Evolutionary conservation across 1,284 basidiomycete species (phyloP).

Genomic region (Ustilago sp.): DNA sequence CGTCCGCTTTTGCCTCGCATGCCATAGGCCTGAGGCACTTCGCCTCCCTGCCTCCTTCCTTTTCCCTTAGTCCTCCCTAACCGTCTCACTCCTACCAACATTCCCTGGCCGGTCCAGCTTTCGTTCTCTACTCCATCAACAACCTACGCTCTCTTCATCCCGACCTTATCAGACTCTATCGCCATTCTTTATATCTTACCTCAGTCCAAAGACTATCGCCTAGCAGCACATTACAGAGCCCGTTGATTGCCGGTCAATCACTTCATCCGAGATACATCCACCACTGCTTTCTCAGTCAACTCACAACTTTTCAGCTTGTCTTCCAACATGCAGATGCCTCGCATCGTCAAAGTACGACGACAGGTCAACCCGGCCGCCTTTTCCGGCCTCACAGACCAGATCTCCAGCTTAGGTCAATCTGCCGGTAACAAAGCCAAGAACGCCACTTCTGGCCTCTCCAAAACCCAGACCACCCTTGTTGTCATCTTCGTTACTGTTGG

Average conservation of each 20-base stretch:
- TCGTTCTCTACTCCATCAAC: not conserved
- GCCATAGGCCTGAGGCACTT: not conserved
- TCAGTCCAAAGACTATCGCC: not conserved
- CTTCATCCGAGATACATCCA: not conserved
- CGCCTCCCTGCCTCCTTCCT: not conserved
- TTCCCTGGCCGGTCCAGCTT: slow-evolving; percentile 14
- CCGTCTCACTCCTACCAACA: not conserved
- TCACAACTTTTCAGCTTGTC: not conserved
- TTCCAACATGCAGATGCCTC: slow-evolving; percentile 12
- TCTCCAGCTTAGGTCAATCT: slow-evolving; percentile 26
- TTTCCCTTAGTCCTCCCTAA: not conserved
- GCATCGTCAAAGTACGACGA: slow-evolving; percentile 18
- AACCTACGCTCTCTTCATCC: not conserved
- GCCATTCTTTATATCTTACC: not conserved
- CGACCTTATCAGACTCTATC: not conserved
- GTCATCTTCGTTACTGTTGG: slow-evolving; percentile 29
- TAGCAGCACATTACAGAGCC: not conserved
- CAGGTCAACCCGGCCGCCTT: slow-evolving; percentile 48
- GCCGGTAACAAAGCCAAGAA: slow-evolving; percentile 27
- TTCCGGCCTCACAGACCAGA: slow-evolving; percentile 46
- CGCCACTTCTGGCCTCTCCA: slow-evolving; percentile 27
- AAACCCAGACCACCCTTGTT: slow-evolving; percentile 21
- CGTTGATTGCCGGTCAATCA: slow-evolving; percentile 25
- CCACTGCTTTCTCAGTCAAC: not conserved
- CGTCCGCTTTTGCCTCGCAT: not conserved